Conservation (phyloP, 352 stramenopile species). For the Phytophthora idaei region DNA sequence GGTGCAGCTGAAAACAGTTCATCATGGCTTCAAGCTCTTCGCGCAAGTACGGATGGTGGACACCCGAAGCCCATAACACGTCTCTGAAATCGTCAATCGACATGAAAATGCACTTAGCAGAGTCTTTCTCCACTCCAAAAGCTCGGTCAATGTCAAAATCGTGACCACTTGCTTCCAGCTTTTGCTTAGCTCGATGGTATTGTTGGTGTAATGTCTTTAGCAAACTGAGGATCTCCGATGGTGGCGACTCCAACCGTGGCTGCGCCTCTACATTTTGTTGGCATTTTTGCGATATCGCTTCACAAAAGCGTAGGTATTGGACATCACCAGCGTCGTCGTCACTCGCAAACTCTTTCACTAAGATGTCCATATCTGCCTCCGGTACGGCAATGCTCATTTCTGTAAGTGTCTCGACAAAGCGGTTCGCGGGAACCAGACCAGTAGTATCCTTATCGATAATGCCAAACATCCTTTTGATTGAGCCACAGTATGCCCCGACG, state of each 20-base stretch:
- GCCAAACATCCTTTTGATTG: conserved; percentile 79
- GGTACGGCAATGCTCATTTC: conserved; percentile 64
- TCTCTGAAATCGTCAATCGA: conserved; percentile 74
- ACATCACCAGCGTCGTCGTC: conserved; percentile 38
- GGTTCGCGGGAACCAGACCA: conserved; percentile 44
- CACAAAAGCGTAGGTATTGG: conserved; percentile 64
- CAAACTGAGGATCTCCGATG: conserved; percentile 56
- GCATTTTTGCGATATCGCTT: conserved; percentile 56
- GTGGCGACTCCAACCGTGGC: conserved; percentile 25
- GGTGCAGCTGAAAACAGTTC: conserved; percentile 52
- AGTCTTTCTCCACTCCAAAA: conserved; percentile 51
- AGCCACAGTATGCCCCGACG: conserved; percentile 58
- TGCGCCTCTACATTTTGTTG: conserved; percentile 41
- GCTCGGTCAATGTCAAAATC: conserved; percentile 54
- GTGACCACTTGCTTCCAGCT: conserved; percentile 30
- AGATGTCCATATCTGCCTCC: conserved; percentile 43
- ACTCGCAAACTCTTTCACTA: conserved; percentile 52
- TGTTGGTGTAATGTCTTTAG: conserved; percentile 53
- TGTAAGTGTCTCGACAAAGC: conserved; percentile 65
- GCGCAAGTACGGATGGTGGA: conserved; percentile 70
- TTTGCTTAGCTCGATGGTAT: conserved; percentile 38
- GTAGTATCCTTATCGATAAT: conserved; percentile 81
- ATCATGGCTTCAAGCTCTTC: conserved; percentile 72
- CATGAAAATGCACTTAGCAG: conserved; percentile 44
- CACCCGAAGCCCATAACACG: conserved; percentile 63